Evolutionary conservation across 352 stramenopile genomes (phyloP).

Genomic region (Globisporangium nagaii): DNA sequence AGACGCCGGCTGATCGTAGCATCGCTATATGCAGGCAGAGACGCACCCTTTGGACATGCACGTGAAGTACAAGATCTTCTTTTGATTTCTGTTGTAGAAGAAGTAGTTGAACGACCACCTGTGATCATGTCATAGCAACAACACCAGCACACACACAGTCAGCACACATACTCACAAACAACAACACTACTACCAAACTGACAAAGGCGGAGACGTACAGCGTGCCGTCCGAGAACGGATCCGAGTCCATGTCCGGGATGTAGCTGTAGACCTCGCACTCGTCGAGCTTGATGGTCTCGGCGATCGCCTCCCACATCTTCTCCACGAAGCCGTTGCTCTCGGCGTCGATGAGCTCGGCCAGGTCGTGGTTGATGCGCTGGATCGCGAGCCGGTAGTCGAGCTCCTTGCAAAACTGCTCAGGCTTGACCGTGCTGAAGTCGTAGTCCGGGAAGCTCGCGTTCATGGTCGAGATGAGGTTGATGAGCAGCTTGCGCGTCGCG

Average conservation of each 20-base stretch:
- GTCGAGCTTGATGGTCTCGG: conserved; percentile 80
- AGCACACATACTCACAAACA: not conserved
- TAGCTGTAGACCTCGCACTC: conserved; percentile 93
- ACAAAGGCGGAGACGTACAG: conserved; percentile 34
- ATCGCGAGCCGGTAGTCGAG: conserved; percentile 80
- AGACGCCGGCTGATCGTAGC: too few relatives aligned
- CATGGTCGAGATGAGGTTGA: conserved; percentile 93
- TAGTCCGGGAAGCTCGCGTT: conserved; percentile 93
- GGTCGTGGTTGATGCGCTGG: conserved; percentile 85
- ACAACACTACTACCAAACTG: not conserved
- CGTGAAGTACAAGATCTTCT: conserved; percentile 93
- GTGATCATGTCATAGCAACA: not conserved
- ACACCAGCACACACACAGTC: not conserved
- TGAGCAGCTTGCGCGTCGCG: conserved; percentile 85
- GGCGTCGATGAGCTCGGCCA: conserved; percentile 92
- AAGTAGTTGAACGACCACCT: conserved; percentile 96
- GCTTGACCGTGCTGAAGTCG: conserved; percentile 86
- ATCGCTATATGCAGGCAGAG: too few relatives aligned
- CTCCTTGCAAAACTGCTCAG: conserved; percentile 90
- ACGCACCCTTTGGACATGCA: conserved; percentile 88
- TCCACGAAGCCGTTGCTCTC: conserved; percentile 98
- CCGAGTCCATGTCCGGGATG: conserved; percentile 91
- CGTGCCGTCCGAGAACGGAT: conserved; percentile 89
- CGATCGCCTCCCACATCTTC: conserved; percentile 94
- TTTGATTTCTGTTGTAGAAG: conserved; percentile 92